Conservation (phyloP, 257 asterid species). For the Solanum ossicruentum region DNA sequence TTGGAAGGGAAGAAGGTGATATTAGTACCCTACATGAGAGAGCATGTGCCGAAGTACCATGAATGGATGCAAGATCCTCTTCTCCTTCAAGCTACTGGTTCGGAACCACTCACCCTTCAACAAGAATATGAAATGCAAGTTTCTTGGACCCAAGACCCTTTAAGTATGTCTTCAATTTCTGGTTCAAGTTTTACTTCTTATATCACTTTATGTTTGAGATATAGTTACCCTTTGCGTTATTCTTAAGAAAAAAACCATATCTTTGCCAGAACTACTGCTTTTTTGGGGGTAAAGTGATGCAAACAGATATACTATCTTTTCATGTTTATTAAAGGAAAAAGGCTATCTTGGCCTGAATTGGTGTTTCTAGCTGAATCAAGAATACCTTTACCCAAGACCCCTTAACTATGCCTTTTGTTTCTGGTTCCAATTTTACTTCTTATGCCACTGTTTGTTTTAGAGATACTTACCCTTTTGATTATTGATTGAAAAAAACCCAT, state of each 20-base stretch:
- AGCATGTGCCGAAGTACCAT: slow-evolving; percentile 80
- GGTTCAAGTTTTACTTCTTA: not conserved
- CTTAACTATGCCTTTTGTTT: not conserved
- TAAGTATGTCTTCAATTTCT: slow-evolving; percentile 21
- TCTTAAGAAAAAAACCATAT: not conserved
- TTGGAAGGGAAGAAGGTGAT: slow-evolving; percentile 68
- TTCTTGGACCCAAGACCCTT: slow-evolving; percentile 78
- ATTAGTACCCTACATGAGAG: slow-evolving; percentile 81
- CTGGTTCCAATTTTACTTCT: not conserved
- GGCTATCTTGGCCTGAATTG: not conserved
- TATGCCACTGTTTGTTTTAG: not conserved
- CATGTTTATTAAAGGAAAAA: not conserved
- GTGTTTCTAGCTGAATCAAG: not conserved
- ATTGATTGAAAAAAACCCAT: not conserved
- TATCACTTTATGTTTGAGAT: not conserved
- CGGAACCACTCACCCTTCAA: slow-evolving; percentile 73
- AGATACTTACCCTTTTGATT: not conserved
- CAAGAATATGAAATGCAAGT: slow-evolving; percentile 83
- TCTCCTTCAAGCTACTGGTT: slow-evolving; percentile 84
- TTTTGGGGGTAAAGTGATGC: not conserved
- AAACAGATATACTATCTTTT: not conserved
- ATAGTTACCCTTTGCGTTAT: not conserved
- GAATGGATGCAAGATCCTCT: slow-evolving; percentile 86
- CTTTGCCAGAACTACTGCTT: not conserved
- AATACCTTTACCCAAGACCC: not conserved